phyloP scores from a whole-genome alignment of 1,284 basidiomycete genomes.

The Caloboletus firmus region DNA sequence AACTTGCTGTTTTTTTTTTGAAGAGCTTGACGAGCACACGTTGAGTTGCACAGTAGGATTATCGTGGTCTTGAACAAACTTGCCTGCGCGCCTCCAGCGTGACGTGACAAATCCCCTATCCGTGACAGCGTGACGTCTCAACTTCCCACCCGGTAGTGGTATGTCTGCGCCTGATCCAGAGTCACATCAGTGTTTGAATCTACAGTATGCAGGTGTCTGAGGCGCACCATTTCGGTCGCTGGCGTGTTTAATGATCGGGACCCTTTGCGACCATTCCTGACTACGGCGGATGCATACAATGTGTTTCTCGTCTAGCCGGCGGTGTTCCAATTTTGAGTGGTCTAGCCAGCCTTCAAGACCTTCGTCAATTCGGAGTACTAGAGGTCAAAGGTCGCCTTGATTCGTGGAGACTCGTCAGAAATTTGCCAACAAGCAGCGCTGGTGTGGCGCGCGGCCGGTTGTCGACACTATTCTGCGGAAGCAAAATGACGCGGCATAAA shows the following conservation, averaged over 20 bases:
- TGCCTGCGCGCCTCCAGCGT: conserved; percentile 27
- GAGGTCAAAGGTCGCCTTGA: conserved; percentile 6
- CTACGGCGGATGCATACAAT: not conserved
- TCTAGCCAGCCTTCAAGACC: conserved; percentile 2
- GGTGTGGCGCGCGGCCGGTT: not conserved
- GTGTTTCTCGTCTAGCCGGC: not conserved
- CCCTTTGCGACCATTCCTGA: not conserved
- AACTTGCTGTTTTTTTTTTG: conserved; percentile 22
- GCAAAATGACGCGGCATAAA: conserved; percentile 14
- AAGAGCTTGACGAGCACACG: conserved; percentile 32
- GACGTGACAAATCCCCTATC: conserved; percentile 35
- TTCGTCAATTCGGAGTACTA: not conserved
- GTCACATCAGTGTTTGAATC: not conserved
- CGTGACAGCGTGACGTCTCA: conserved; percentile 28
- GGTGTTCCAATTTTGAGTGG: conserved; percentile 17
- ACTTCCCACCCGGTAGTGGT: conserved; percentile 21
- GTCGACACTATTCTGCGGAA: conserved; percentile 17
- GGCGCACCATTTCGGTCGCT: conserved; percentile 5
- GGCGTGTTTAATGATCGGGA: not conserved
- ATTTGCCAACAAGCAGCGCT: not conserved
- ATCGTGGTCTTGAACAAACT: conserved; percentile 34
- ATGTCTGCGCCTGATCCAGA: not conserved
- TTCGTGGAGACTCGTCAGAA: not conserved
- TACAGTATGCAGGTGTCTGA: not conserved
- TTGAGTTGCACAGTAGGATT: conserved; percentile 25